Percentiles rank a stretch among this genome's conserved stretches.
Conservation (phyloP, 2,329 filamentous ascomycete genomes). For the Scedosporium apiospermum region DNA sequence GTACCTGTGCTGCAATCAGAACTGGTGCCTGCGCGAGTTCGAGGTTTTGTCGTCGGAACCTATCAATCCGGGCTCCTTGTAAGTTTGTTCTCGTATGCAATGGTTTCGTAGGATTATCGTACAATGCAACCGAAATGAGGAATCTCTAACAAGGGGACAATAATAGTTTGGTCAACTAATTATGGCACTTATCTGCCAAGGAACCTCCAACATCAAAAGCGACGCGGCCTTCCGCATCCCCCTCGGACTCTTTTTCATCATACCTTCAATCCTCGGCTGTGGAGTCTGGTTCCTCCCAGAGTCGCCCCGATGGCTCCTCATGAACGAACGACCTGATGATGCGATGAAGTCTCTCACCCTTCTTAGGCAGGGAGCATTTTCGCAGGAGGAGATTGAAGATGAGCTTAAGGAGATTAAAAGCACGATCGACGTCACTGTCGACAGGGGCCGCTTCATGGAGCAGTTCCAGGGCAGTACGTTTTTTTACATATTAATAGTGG, state of each 20-base stretch:
- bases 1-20: constrained; percentile 25
- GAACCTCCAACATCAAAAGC: constrained; percentile 18
- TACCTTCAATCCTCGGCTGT: constrained; percentile 16
- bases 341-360: constrained; percentile 15
- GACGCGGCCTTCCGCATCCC: constrained; percentile 24
- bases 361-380: constrained; percentile 15
- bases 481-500: too few species aligned
- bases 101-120: too few species aligned
- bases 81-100: not conserved
- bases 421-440: constrained; percentile 11
- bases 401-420: constrained; percentile 11
- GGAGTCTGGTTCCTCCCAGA: constrained; percentile 7
- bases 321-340: constrained; percentile 17
- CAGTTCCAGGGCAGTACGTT: constrained; percentile 4
- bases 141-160: not conserved
- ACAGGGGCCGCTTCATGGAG: constrained; percentile 16
- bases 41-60: constrained; percentile 20
- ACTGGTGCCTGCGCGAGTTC: constrained; percentile 17
- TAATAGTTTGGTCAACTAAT: constrained; percentile 12
- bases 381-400: constrained; percentile 14
- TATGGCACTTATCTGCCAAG: constrained; percentile 16
- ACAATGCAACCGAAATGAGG: too few species aligned
- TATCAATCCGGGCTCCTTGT: constrained; percentile 19
- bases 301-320: constrained; percentile 21
- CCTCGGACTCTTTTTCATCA: constrained; percentile 21